Conservation (phyloP, 805 yeast species). For the Ogataea pignaliae region DNA sequence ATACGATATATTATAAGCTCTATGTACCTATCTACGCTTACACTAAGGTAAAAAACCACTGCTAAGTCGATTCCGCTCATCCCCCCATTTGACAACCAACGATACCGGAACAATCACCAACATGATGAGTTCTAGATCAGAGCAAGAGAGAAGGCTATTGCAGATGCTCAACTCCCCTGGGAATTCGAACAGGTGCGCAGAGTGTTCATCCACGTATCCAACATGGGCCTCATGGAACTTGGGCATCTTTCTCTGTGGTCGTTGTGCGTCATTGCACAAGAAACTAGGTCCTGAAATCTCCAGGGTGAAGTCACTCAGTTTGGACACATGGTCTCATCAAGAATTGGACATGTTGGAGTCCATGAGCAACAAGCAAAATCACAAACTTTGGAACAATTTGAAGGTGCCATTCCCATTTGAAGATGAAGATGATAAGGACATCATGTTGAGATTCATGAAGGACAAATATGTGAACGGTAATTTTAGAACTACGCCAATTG, state of each 20-base stretch:
- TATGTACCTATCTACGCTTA: no score
- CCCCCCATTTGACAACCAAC: no score
- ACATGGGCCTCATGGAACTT: constrained; percentile 47
- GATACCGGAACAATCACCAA: no score
- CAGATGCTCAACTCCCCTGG: constrained; percentile 54
- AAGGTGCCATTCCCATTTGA: constrained; percentile 68
- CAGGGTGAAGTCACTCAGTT: constrained; percentile 63
- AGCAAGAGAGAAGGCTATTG: constrained; percentile 38
- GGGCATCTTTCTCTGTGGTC: constrained; percentile 75
- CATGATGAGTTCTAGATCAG: constrained; percentile 3
- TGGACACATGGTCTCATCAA: constrained; percentile 61
- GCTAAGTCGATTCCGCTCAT: no score
- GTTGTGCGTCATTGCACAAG: constrained; percentile 79
- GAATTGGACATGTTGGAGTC: constrained; percentile 43
- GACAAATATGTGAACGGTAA: constrained; percentile 66
- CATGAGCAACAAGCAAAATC: constrained; percentile 62
- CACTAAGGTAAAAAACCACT: no score
- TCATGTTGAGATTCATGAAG: constrained; percentile 54
- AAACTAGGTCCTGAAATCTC: constrained; percentile 59
- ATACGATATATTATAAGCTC: no score
- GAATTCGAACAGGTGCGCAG: constrained; percentile 74
- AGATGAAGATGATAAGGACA: constrained; percentile 55
- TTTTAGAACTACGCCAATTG: constrained; percentile 41
- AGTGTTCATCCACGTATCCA: constrained; percentile 66
- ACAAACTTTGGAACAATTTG: constrained; percentile 62